phyloP scores from a whole-genome alignment of 2,329 filamentous ascomycete species.

The Verticillium alfalfae region DNA sequence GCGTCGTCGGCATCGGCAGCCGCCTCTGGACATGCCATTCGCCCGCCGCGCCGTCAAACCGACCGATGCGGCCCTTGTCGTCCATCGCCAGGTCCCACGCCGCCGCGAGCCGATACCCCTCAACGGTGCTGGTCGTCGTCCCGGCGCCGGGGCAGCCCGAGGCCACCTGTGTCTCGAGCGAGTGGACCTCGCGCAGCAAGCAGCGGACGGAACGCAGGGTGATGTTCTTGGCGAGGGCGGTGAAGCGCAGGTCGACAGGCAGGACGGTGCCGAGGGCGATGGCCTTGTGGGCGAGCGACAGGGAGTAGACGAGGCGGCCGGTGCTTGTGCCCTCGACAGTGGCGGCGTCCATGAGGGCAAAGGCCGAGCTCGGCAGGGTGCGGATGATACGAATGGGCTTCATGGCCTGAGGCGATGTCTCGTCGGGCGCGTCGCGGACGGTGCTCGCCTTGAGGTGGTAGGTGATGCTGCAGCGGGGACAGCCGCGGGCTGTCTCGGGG shows the following conservation, averaged over 20 bases:
- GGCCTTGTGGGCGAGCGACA: slow-evolving; percentile 2
- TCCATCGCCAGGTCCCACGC: slow-evolving; percentile 1
- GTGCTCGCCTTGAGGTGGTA: slow-evolving; percentile 5
- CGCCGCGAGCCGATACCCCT: not conserved
- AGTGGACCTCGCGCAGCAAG: slow-evolving; percentile 1
- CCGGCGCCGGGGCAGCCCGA: not conserved
- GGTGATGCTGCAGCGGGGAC: slow-evolving; percentile 3
- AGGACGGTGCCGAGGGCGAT: slow-evolving; percentile 3
- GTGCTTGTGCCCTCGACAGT: slow-evolving; percentile 3
- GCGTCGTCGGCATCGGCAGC: slow-evolving; percentile 1
- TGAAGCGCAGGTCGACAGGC: slow-evolving; percentile 2
- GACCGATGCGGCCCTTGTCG: too few relatives aligned
- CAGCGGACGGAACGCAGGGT: not conserved
- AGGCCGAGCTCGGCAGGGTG: slow-evolving; percentile 1
- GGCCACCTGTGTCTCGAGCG: not conserved
- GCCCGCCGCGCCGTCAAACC: not conserved
- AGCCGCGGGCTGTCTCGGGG: slow-evolving; percentile 2
- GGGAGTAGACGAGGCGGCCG: not conserved
- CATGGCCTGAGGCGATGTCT: not conserved
- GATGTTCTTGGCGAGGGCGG: not conserved
- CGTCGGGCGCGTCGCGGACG: not conserved
- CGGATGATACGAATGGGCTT: slow-evolving; percentile 3
- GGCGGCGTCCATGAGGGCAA: slow-evolving; percentile 5
- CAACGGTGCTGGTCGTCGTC: not conserved
- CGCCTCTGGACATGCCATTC: not conserved